Base-by-base conservation (phyloP, 2,329 filamentous ascomycete species). In the Aspergillus melleus region DNA sequence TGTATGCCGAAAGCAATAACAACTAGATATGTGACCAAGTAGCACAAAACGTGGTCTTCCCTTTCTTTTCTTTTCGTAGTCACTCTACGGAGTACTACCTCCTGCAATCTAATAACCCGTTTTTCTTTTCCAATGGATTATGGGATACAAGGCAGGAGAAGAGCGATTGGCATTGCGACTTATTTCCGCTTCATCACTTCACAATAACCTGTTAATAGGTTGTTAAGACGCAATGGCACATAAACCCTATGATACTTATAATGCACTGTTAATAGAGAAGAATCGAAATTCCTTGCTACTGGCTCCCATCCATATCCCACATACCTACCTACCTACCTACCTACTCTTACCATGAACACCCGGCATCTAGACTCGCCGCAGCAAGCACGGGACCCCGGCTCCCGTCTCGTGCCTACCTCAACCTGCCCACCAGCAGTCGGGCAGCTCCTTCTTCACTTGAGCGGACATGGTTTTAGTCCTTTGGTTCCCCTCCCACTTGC, bases 81-180 rank as follows among this genome's bases (percentile, higher is more conserved):
- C 36, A 42, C 44, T 49, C 19, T 36, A 29, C 26, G 26, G 26
- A 29, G 26, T 29, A 46, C 36, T 26, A 66, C 76, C 86, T 89
- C 87, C 86, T 83, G 82, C 84, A 80, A 87, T 89, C 85, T 87
- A 89, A 88, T 88, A 87, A 81, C 85, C 85, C 86, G 75, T 79
- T 80, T 80, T 76, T 76, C 77, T 70, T 68, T 54, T 68, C 66
- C 66, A 64, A 77, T 87, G 83, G 81, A 81, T 79, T 78, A 74
- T 76, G 86, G 86, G 87, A 89, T 88, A 89, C 86, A 89, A 87
- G 82, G 84, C 83, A 79, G 84, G 87, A 89, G 86, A 75, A 90
- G 72, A 89, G 64, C 57, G 71, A 82, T 61, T 56, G 57, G 62
- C 67, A 73, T 66, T 70, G 72, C 68, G 70, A 66, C 74, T 75